A percentile compares a stretch with the other conserved stretches of the same genome.
Evolutionary conservation across 2,329 filamentous ascomycete species (phyloP).

Genomic region (Hypoxylon sp.): DNA sequence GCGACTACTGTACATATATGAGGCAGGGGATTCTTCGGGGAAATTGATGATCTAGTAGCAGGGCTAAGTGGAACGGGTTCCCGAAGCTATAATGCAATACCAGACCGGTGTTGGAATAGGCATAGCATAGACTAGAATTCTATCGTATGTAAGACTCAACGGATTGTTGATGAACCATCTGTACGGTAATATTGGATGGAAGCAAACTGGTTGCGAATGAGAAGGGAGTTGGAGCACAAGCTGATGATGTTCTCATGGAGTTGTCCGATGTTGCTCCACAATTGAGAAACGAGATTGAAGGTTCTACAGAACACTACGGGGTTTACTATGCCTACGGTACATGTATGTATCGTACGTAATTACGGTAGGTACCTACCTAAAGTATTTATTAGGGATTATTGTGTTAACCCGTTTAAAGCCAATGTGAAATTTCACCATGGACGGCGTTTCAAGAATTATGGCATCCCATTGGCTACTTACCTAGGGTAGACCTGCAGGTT

Average conservation of each 20-base stretch:
- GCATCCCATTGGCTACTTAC: conserved; percentile 33
- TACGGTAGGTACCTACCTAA: too few species aligned
- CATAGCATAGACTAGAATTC: neutral
- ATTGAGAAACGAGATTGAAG: conserved; percentile 29
- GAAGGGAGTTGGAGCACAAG: neutral
- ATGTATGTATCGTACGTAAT: too few species aligned
- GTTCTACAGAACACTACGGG: neutral
- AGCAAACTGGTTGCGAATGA: neutral
- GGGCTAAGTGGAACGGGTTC: neutral
- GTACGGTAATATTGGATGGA: conserved; percentile 1
- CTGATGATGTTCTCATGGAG: conserved; percentile 8
- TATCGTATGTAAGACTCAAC: neutral
- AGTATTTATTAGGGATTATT: conserved; percentile 15
- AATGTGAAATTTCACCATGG: conserved; percentile 36
- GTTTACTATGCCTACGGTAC: too few species aligned
- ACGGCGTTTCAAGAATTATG: conserved; percentile 32
- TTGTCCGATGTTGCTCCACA: conserved; percentile 19
- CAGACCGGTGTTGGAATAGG: neutral
- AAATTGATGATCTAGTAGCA: conserved; percentile 16
- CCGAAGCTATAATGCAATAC: conserved; percentile 6
- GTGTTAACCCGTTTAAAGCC: conserved; percentile 25
- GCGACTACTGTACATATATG: too few species aligned
- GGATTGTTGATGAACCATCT: neutral
- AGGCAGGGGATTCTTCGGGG: conserved; percentile 15
- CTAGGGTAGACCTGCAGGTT: neutral